Evolutionary conservation across 75 land plant species (phyloP).

Genomic region (Chamaecyparis obtusa): DNA sequence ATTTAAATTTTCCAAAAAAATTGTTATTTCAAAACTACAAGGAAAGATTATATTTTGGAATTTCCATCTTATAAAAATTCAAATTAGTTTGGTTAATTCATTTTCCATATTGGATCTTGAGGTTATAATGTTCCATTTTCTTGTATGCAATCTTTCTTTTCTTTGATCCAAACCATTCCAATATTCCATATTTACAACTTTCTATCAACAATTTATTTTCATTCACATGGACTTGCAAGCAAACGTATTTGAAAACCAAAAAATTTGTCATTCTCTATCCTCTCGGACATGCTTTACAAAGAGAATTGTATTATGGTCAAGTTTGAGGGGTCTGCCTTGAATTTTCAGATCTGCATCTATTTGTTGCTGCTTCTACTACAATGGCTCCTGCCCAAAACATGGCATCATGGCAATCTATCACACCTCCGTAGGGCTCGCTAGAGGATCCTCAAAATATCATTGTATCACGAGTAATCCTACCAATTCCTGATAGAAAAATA

Average conservation of each 20-base stretch:
- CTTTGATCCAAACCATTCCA: background rate
- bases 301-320: background rate
- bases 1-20: no score
- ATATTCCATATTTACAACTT: background rate
- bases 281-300: background rate
- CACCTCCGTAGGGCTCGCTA: background rate
- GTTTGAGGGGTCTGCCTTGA: background rate
- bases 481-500: background rate
- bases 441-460: background rate
- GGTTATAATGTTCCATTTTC: background rate
- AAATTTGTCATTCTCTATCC: background rate
- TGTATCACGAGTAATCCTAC: background rate
- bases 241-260: background rate
- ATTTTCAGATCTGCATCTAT: constrained; percentile 6
- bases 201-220: background rate
- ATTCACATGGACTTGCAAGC: background rate
- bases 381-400: background rate
- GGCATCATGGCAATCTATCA: background rate
- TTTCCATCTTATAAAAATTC: background rate
- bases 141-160: background rate
- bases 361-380: background rate
- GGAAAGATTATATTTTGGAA: no score
- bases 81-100: no score
- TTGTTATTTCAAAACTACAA: no score
- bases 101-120: background rate